Conservation (phyloP, 768 basidiomycete genomes). For the Sistotremastrum suecicum region DNA sequence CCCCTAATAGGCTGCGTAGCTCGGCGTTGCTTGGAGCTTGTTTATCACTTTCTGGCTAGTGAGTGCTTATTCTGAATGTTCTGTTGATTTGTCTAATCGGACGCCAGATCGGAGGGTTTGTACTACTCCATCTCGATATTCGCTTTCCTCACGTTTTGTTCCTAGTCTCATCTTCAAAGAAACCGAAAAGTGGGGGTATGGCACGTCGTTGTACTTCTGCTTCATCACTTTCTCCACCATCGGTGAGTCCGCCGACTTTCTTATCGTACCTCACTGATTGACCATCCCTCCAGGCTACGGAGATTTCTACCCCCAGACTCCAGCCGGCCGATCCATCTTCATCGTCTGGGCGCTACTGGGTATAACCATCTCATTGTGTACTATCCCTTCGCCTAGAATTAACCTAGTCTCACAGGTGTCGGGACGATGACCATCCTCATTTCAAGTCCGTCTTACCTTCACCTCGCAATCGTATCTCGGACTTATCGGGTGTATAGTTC, state of each 20-base stretch:
- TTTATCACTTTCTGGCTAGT: slow-evolving; percentile 77
- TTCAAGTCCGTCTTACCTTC: slow-evolving; percentile 33
- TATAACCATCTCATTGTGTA: too few species aligned
- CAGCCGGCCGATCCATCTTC: slow-evolving; percentile 63
- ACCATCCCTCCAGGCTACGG: slow-evolving; percentile 15
- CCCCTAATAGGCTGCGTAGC: slow-evolving; percentile 13
- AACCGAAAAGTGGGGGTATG: slow-evolving; percentile 62
- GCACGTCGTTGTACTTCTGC: slow-evolving; percentile 57
- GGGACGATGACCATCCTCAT: slow-evolving; percentile 64
- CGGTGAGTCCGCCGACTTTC: slow-evolving; percentile 32
- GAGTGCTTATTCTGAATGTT: slow-evolving; percentile 9
- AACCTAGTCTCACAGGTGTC: slow-evolving; percentile 17
- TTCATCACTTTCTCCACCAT: slow-evolving; percentile 63
- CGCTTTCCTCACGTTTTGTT: slow-evolving; percentile 34
- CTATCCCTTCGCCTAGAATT: too few species aligned
- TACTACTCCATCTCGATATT: neutral
- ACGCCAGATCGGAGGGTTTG: too few species aligned
- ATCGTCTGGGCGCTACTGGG: slow-evolving; percentile 69
- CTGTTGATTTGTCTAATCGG: neutral
- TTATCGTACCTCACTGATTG: neutral
- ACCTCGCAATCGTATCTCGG: neutral
- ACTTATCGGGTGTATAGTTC: slow-evolving; percentile 22
- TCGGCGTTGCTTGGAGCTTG: slow-evolving; percentile 35
- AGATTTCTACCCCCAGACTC: slow-evolving; percentile 46
- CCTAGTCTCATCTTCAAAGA: slow-evolving; percentile 42